A percentile compares a stretch with the other conserved stretches of the same genome.
Conservation (phyloP, 805 yeast species). For the Lipomyces yamadae region DNA sequence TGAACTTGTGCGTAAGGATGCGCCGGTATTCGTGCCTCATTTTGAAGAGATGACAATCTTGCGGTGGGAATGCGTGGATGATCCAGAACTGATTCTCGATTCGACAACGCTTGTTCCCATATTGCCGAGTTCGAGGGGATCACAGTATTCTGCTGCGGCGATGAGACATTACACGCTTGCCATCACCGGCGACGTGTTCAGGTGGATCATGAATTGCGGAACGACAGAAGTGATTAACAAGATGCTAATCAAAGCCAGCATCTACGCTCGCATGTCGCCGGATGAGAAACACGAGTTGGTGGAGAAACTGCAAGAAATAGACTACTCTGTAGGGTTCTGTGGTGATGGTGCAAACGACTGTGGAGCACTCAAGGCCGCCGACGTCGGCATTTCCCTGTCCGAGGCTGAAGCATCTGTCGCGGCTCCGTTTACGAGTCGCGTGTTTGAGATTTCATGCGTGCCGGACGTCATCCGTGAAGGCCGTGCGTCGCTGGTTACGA, state of each 20-base stretch:
- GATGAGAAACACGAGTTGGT: conserved; percentile 97
- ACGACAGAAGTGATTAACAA: conserved; percentile 49
- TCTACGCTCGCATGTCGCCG: conserved; percentile 98
- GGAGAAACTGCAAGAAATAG: conserved; percentile 78
- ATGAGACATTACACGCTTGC: conserved; percentile 68
- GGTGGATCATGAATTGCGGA: conserved; percentile 62
- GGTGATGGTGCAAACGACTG: conserved; percentile 99
- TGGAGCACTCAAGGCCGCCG: conserved; percentile 97
- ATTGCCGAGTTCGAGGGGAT: conserved; percentile 25
- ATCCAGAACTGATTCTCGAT: conserved; percentile 60
- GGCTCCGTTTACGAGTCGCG: conserved; percentile 93
- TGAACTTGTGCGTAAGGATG: conserved; percentile 58
- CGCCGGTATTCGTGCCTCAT: conserved; percentile 67
- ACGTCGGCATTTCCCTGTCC: conserved; percentile 92
- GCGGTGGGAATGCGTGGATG: conserved; percentile 52
- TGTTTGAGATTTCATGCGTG: conserved; percentile 91
- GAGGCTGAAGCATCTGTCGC: conserved; percentile 99
- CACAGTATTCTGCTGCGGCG: conserved; percentile 45
- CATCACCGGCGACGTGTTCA: conserved; percentile 89
- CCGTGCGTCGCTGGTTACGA: conserved; percentile 89
- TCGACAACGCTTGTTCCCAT: conserved; percentile 56
- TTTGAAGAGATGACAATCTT: conserved; percentile 55
- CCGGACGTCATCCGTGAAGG: conserved; percentile 92
- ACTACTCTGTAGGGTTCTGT: conserved; percentile 94
- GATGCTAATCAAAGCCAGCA: conserved; percentile 70